Evolutionary conservation across 306 rosid genomes (phyloP).

Genomic region (Rosa persica): DNA sequence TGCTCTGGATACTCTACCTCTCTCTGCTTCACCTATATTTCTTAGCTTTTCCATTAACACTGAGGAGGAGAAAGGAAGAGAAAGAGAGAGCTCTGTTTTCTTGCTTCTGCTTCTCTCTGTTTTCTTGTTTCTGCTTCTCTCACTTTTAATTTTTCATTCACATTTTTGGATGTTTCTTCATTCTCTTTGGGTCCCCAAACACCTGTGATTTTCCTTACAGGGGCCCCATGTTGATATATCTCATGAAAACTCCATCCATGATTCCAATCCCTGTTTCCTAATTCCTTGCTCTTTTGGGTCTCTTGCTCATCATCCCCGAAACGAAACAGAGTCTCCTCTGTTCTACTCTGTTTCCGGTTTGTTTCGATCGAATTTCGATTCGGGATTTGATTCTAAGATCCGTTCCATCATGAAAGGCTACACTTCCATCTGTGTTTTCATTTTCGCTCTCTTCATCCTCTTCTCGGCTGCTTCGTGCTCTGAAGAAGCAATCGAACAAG

Average conservation of each 20-base stretch:
- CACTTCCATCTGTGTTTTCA: conserved; percentile 9
- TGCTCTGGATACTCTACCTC: conserved; percentile 37
- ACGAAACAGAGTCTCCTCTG: conserved; percentile 9
- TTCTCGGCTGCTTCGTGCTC: conserved; percentile 36
- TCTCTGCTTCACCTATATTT: conserved; percentile 25
- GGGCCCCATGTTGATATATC: conserved; percentile 29
- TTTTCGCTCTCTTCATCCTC: conserved; percentile 36
- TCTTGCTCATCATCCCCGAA: conserved; percentile 7
- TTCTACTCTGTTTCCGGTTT: neutral
- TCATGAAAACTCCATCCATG: conserved; percentile 23
- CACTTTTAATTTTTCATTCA: conserved; percentile 16
- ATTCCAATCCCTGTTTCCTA: conserved; percentile 11
- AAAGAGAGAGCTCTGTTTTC: conserved; percentile 25
- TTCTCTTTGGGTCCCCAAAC: conserved; percentile 33
- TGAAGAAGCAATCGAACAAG: conserved; percentile 47
- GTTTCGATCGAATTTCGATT: conserved; percentile 6
- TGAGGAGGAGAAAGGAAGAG: conserved; percentile 8
- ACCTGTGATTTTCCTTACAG: conserved; percentile 17
- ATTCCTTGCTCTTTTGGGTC: conserved; percentile 22
- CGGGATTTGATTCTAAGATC: conserved; percentile 9
- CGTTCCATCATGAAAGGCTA: conserved; percentile 37
- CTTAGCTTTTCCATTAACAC: conserved; percentile 60
- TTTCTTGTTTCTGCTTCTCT: conserved; percentile 12
- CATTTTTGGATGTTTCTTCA: conserved; percentile 39
- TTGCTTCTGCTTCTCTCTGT: conserved; percentile 27